phyloP scores from a whole-genome alignment of 352 stramenopile genomes.

The Globisporangium radiosum region DNA sequence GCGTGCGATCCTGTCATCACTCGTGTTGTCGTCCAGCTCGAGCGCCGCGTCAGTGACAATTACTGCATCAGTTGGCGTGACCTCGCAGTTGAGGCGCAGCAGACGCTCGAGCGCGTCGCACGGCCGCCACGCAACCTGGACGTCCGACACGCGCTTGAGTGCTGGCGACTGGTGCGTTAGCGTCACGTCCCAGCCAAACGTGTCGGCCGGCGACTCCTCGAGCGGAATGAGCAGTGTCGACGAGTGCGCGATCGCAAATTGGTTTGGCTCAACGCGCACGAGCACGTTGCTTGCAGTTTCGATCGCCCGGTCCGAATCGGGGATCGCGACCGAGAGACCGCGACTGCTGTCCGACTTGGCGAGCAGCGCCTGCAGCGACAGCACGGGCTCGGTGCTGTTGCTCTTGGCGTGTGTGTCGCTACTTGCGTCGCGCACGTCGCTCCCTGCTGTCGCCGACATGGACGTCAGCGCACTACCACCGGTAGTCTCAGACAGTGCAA shows the following conservation, averaged over 20 bases:
- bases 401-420: not conserved
- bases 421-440: not conserved
- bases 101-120: conserved; percentile 39
- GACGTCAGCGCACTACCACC: not conserved
- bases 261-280: conserved; percentile 28
- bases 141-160: conserved; percentile 14
- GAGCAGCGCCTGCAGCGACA: conserved; percentile 2
- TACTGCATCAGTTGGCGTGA: conserved; percentile 28
- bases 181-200: conserved; percentile 44
- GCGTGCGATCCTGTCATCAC: not conserved
- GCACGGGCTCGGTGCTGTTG: not conserved
- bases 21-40: not conserved
- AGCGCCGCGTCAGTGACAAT: conserved; percentile 1
- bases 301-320: conserved; percentile 9
- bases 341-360: conserved; percentile 2
- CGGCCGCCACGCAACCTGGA: conserved; percentile 60
- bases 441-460: not conserved
- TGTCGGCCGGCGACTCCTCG: conserved; percentile 63
- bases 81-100: conserved; percentile 37
- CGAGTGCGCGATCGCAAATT: conserved; percentile 32
- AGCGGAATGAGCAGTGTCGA: conserved; percentile 62
- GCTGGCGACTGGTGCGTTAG: conserved; percentile 31
- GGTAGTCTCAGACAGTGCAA: conserved; percentile 9
- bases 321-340: conserved; percentile 11
- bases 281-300: conserved; percentile 7